A percentile compares a stretch with the other conserved stretches of the same genome.
Evolutionary conservation across 768 basidiomycete genomes (phyloP).

Genomic region (Lentinus brumalis): DNA sequence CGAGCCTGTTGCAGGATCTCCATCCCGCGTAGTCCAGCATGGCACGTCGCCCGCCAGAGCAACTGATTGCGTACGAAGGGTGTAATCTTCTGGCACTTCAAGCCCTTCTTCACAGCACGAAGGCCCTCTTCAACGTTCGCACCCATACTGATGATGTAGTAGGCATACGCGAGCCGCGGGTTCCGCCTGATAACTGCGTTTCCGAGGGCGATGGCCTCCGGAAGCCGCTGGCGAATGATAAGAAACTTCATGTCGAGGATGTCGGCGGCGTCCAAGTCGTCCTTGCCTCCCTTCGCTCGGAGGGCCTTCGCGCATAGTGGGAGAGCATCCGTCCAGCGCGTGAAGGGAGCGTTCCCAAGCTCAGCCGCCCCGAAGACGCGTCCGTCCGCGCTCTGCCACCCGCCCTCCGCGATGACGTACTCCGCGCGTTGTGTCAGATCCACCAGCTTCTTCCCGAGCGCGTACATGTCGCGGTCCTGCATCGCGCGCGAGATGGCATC

Average conservation of each 20-base stretch:
- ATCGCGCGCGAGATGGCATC: constrained; percentile 53
- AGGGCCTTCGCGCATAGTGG: constrained; percentile 61
- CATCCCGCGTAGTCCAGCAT: constrained; percentile 59
- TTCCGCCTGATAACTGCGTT: constrained; percentile 52
- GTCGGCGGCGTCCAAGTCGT: constrained; percentile 57
- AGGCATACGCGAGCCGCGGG: constrained; percentile 63
- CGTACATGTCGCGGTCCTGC: constrained; percentile 50
- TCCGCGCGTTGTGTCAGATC: constrained; percentile 57
- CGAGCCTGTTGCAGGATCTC: constrained; percentile 47
- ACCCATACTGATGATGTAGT: constrained; percentile 59
- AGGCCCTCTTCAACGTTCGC: constrained; percentile 52
- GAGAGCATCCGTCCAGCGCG: constrained; percentile 57
- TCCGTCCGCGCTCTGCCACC: constrained; percentile 43
- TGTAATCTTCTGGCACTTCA: constrained; percentile 56
- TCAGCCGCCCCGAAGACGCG: constrained; percentile 46
- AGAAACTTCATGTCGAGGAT: constrained; percentile 64
- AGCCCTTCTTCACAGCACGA: constrained; percentile 64
- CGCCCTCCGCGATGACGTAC: constrained; percentile 59
- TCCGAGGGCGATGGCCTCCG: constrained; percentile 50
- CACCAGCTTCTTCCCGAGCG: constrained; percentile 52
- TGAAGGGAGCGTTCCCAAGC: constrained; percentile 56
- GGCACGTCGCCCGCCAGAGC: constrained; percentile 62
- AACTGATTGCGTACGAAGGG: constrained; percentile 58
- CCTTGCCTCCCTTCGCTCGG: constrained; percentile 40
- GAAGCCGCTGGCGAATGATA: constrained; percentile 50